Evolutionary conservation across 2,329 filamentous ascomycete species (phyloP).

Genomic region (Cryphonectria carpinicola): DNA sequence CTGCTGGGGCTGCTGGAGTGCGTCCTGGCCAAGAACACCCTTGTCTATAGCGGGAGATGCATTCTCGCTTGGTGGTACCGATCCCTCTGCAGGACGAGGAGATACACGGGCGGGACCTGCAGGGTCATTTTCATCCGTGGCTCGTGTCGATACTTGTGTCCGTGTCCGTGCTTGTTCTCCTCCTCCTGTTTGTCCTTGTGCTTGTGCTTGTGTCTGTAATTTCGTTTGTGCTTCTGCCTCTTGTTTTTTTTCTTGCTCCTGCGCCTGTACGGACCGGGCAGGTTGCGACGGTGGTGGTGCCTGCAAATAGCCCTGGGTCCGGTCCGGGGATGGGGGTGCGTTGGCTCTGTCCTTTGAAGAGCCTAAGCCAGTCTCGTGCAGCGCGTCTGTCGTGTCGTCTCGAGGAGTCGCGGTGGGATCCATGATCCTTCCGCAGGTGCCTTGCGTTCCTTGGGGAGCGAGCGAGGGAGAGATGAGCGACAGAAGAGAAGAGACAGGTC

Average conservation of each 20-base stretch:
- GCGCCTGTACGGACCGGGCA: slow-evolving; percentile 12
- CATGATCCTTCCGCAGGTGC: slow-evolving; percentile 9
- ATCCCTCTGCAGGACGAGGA: background rate
- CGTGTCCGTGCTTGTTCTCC: background rate
- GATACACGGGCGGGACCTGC: background rate
- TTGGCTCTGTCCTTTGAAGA: background rate
- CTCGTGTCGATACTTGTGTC: background rate
- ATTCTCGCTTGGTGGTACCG: slow-evolving; percentile 11
- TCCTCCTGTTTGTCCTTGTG: background rate
- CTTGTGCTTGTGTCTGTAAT: background rate
- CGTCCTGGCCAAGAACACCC: background rate
- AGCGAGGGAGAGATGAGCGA: background rate
- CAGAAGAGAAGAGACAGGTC: background rate
- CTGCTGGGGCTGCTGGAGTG: background rate
- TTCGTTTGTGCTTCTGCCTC: background rate
- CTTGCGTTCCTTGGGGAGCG: background rate
- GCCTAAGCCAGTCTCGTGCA: slow-evolving; percentile 7
- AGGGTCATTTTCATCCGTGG: slow-evolving; percentile 1
- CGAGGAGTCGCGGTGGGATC: slow-evolving; percentile 10
- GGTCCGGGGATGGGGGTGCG: background rate
- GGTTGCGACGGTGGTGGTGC: background rate
- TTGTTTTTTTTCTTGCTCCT: background rate
- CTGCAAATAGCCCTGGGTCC: slow-evolving; percentile 6
- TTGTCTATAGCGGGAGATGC: slow-evolving; percentile 10
- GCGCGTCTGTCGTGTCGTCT: slow-evolving; percentile 15